Base-by-base conservation (phyloP, 257 asterid genomes). In the Avicennia marina region DNA sequence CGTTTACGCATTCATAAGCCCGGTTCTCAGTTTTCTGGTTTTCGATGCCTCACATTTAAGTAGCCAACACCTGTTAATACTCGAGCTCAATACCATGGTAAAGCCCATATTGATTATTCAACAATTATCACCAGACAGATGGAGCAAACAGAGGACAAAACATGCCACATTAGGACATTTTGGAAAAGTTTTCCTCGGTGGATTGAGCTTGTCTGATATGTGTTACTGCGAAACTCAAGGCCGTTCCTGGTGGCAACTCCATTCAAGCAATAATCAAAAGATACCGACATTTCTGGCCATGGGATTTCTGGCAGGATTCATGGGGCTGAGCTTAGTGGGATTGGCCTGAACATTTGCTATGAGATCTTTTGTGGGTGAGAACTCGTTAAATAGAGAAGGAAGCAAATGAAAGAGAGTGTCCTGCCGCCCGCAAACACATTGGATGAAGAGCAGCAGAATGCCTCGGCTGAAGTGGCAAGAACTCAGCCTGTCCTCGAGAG, bases 391-490 rank as follows among this genome's bases (percentile, higher is more conserved):
- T 71, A 79, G 81, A 68, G 32, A 76, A 70, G 26, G 80, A 74
- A 62, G 84, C 78, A 18, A 77, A 75, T 7, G 83, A 66, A 52
- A 86, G 75, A 16, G 83, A 73, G 39, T 39, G 63, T 43, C n/a
- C n/a, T n/a, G n/a, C n/a, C n/a, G n/a, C n/a, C 51, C 76, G 17
- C 71, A 48, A 16, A 68, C 65, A n/a, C 4, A 71, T 49, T 58
- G 77, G 63, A 58, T 82, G 41, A 64, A 66, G 53, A 62, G 72
- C 68, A 78, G 82, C 40, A 82, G 74, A 69, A 65, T 78, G 81
- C 84, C 84, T 22, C 54, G 72, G 81, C 90, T 56, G 54, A 64
- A 19, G 60, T 57, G 2, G 70, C 83, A 39, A 75, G n/a, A 80
- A 75, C 79, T 81, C 71, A 66, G 42, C 84, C 84, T 2, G 58